Percentiles rank a stretch among this genome's conserved stretches.
phyloP scores from a whole-genome alignment of 2,329 filamentous ascomycete species.

The Fusarium pininemorale region DNA sequence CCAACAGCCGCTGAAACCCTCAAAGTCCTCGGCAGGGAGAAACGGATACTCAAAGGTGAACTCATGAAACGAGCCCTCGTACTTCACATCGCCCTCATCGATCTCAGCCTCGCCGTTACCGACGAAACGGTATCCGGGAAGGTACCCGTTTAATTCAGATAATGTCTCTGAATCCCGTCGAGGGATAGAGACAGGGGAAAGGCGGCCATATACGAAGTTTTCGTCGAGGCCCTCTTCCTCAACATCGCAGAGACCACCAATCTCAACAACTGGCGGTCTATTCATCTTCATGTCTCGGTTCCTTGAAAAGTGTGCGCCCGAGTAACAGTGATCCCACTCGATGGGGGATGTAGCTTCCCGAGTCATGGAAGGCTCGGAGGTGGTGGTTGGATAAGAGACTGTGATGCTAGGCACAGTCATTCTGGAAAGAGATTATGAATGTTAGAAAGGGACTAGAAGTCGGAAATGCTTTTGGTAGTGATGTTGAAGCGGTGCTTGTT shows the following conservation, averaged over 20 bases:
- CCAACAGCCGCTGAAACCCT: not conserved
- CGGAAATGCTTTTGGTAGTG: not conserved
- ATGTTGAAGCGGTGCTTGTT: not conserved
- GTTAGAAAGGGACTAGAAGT: no score
- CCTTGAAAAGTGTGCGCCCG: not conserved
- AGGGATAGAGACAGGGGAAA: not conserved
- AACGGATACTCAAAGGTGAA: not conserved
- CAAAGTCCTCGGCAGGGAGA: not conserved
- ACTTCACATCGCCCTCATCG: not conserved
- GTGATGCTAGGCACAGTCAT: not conserved
- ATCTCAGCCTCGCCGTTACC: not conserved
- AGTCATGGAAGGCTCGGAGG: not conserved
- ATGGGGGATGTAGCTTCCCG: not conserved
- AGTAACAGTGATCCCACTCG: not conserved
- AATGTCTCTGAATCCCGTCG: not conserved
- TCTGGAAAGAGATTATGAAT: fast-evolving
- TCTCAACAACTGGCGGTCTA: fast-evolving
- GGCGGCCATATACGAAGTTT: not conserved
- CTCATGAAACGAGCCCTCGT: not conserved
- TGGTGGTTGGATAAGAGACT: not conserved
- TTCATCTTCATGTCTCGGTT: not conserved
- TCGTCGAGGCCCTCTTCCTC: not conserved
- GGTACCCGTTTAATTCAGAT: not conserved
- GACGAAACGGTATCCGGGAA: not conserved
- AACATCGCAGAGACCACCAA: not conserved